Evolutionary conservation across 2,329 filamentous ascomycete species (phyloP), one percentile per base, ranked within the genome.

Genomic region (Rutstroemia sp.): DNA sequence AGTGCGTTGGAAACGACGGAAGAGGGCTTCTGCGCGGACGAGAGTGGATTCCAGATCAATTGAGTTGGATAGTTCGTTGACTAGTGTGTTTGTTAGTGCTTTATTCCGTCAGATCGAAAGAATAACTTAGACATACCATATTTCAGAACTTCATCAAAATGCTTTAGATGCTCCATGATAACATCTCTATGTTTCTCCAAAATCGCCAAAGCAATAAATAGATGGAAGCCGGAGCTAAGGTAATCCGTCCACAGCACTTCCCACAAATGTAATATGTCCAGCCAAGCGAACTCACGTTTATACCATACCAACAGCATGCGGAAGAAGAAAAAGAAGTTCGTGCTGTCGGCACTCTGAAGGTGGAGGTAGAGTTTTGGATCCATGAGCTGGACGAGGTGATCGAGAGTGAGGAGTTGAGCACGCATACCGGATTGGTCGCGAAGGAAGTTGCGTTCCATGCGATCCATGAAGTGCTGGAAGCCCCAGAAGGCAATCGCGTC

Each of bases 291-390:
- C 72, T 99, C 94, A 49, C 94, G 87, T 77, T 99, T 99, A 73
- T 94, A 99, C 94, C 94, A 99, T 9, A 99, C 94, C 1, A 99
- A 79, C 37, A 99, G 79, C 94, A 97, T 97, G 59, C 94, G 88
- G 82, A 97, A 99, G 77, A 99, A 97, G 77, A 99, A 99, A 74
- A 99, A 99, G 73, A 99, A 99, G 71, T 99, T 99, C 23, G 94
- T 99, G 67, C 88, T 95, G 67, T 99, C 95, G 19, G 92, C 89
- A 16, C 82, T 85, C 71, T 95, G 84, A 0, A 99, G 81, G 66
- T 99, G 94, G 2, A 88, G 79, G 72, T 96, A 97, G 7, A 99
- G 83, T 69, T 91, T 88, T 0, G 95, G 94, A 64, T 99, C 94
- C 84, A 99, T 92, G 57, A 99, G 89, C 69, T 95, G 91, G 12